phyloP scores from a whole-genome alignment of 306 rosid genomes.

The Vigna reflexopilosa region DNA sequence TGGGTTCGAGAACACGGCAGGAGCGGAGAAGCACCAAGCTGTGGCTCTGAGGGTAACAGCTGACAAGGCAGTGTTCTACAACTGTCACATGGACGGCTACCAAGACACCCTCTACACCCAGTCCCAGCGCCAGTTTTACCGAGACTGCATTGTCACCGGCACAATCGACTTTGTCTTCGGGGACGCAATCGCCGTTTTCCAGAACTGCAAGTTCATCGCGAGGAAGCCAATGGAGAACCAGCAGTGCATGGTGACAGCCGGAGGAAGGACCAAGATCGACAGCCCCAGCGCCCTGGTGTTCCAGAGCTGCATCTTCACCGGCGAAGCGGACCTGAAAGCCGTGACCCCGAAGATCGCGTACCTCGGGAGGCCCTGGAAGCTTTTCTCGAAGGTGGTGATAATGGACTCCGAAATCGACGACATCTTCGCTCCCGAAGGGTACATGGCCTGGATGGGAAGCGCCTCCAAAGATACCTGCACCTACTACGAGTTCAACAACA shows the following conservation, averaged over 20 bases:
- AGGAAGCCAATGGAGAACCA: conserved; percentile 56
- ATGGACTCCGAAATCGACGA: conserved; percentile 67
- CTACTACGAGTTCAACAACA: conserved; percentile 60
- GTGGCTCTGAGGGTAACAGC: conserved; percentile 68
- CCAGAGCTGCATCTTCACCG: conserved; percentile 64
- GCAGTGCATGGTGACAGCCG: conserved; percentile 68
- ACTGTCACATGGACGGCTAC: conserved; percentile 62
- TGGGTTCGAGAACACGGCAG: conserved; percentile 74
- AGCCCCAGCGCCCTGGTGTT: conserved; percentile 56
- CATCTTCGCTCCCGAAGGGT: conserved; percentile 63
- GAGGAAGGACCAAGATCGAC: conserved; percentile 59
- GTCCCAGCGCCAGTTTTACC: conserved; percentile 63
- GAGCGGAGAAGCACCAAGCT: conserved; percentile 54
- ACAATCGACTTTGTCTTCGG: conserved; percentile 70
- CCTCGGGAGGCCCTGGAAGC: conserved; percentile 82
- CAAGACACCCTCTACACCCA: conserved; percentile 65
- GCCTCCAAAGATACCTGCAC: conserved; percentile 46
- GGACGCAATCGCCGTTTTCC: conserved; percentile 53
- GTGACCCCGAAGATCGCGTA: conserved; percentile 37
- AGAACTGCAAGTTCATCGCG: conserved; percentile 69
- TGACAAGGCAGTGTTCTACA: conserved; percentile 56
- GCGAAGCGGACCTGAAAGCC: not conserved
- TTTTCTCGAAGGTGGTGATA: conserved; percentile 62
- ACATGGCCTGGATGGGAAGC: conserved; percentile 67
- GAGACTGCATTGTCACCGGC: conserved; percentile 57